Evolutionary conservation across 2,329 filamentous ascomycete species (phyloP), one percentile per base, ranked within the genome.

Genomic region (Bipolaris bicolor): DNA sequence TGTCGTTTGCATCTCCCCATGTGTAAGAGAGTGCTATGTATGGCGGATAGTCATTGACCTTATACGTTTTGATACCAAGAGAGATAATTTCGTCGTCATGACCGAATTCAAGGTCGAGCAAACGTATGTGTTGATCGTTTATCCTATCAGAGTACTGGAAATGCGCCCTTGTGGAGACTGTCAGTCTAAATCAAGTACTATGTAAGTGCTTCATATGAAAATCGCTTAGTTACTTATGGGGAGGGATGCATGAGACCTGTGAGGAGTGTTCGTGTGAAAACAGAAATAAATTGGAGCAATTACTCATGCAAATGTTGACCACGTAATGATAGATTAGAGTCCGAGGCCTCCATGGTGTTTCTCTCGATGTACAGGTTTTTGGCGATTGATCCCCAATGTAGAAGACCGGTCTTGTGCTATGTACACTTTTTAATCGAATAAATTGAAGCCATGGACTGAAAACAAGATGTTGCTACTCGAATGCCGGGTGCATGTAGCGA

Each of bases 121-220:
- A n/a, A 10, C 47, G 47, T 49, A 49, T n/a, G 0, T 49, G 36
- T 18, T 7, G n/a, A 24, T 39, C 36, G 6, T 16, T 7, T 6
- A 49, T 36, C n/a, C 47, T 41, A 20, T 49, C 47, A 3, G 10
- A 41, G n/a, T 49, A 41, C 41, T 26, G 10, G 6, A 49, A 49
- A 31, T 1, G 2, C n/a, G 47, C 13, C n/a, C 47, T 49, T 49
- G 36, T 1, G 24, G 18, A 41, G 11, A 40, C 2, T n/a, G n/a
- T 49, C 11, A 49, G 47, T 22, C 10, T 7, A n/a, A 41, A 20
- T 49, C 1, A 3, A 5, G 3, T 39, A 22, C 1, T 3, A 15
- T 31, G 9, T 18, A 15, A n/a, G 13, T 40, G 34, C 0, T 22
- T 34, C 9, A 2, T 46, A 5, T 33, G 16, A 22, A 7, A 11